Evolutionary conservation across 208 protist species (phyloP), one percentile per base, ranked within the genome.

Genomic region (Trypanosoma brucei): DNA sequence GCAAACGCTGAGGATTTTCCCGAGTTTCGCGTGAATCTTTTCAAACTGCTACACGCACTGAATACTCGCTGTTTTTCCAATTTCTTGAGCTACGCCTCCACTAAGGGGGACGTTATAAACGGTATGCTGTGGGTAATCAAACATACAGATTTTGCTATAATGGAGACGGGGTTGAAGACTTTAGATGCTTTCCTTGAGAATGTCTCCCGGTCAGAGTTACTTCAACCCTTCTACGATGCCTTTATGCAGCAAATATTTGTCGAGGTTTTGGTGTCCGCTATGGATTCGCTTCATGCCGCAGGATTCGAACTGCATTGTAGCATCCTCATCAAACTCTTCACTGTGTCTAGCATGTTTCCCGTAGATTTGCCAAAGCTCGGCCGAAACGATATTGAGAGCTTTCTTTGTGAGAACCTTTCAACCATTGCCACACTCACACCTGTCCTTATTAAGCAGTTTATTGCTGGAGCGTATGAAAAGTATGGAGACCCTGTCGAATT

Each of bases 91-190:
- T 93, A 93, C 73, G 75, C 69, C 13, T 68, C 83, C 22, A 61
- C 67, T 0, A 75, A 89, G 63, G 85, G 81, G 57, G 76, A 88
- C 56, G 75, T 99, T 9, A 83, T 99, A 38, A 93, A 97, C 44
- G 93, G 90, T 31, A 92, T 99, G 72, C 78, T 99, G 40, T 99
- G 98, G 97, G 98, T 96, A 0, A 96, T 99, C 65, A 98, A 98
- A 73, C 98, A 99, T 83, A 97, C 87, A 2, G 97, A 98, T 75
- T 91, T 92, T 62, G 92, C 97, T 44, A 97, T 97, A 36, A 91
- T 93, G 87, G 78, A 72, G 1, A 91, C 83, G 5, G 90, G 84
- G 9, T 79, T 97, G 11, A 89, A 99, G 60, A 98, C 94, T 48
- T 81, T 99, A 4, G 72, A 94, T 51, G 66, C 92, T n/a, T 88